These are phyloP conservation scores for Phellinidium pouzarii DNA, from an alignment of 1,284 basidiomycete genomes.

Conservation along the genomic window DNA sequence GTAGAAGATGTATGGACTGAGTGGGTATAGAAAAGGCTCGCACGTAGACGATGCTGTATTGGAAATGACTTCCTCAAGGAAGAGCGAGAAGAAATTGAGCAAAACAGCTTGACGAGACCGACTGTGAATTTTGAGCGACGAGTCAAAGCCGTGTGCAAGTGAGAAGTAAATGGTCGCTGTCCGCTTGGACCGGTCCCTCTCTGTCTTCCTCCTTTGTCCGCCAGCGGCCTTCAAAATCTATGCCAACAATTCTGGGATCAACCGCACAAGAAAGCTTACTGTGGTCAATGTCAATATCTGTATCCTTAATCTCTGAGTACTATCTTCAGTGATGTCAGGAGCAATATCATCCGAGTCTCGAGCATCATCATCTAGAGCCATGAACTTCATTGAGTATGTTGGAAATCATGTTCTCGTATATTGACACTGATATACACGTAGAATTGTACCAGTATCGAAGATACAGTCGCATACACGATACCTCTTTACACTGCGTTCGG, in stretches of 20 bases:
- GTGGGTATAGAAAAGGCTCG: neutral
- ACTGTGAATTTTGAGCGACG: neutral
- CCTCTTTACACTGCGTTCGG: constrained; percentile 59
- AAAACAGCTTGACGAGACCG: neutral
- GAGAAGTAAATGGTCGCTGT: neutral
- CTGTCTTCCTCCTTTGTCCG: too few species aligned
- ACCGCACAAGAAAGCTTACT: too few species aligned
- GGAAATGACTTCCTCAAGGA: neutral
- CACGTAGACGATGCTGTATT: neutral
- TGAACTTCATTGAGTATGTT: constrained; percentile 15
- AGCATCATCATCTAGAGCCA: too few species aligned
- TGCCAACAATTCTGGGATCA: too few species aligned
- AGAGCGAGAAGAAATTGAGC: neutral
- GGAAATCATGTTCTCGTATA: neutral
- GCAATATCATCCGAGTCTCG: too few species aligned
- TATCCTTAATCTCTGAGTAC: too few species aligned
- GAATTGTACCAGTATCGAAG: constrained; percentile 41
- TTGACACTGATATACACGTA: constrained; percentile 23
- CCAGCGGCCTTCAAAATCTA: too few species aligned
- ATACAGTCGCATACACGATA: constrained; percentile 63
- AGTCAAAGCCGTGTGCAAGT: neutral
- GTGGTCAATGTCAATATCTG: too few species aligned
- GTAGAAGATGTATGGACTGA: neutral
- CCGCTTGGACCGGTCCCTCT: too few species aligned
- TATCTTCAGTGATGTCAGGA: too few species aligned